These are phyloP conservation scores for Biscogniauxia sp. DNA, from an alignment of 2,329 filamentous ascomycete species.

Conservation along the genomic window DNA sequence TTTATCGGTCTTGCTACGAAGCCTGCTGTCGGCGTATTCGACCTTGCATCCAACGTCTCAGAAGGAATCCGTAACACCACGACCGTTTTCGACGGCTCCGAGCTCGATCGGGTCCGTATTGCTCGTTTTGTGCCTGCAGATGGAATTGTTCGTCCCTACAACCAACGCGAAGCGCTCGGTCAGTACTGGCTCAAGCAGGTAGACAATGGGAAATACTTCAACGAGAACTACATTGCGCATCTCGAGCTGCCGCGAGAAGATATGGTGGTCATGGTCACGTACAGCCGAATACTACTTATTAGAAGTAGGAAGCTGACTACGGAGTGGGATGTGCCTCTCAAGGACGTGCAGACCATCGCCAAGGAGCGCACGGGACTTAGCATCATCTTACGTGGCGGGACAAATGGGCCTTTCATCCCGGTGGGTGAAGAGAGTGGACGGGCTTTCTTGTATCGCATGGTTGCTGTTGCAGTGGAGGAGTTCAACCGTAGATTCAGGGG, in stretches of 20 bases:
- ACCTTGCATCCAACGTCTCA: slow-evolving; percentile 93
- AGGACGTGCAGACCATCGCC: slow-evolving; percentile 93
- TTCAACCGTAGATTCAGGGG: slow-evolving; percentile 61
- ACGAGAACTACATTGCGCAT: slow-evolving; percentile 96
- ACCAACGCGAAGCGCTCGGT: slow-evolving; percentile 88
- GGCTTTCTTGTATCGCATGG: slow-evolving; percentile 63
- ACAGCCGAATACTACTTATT: slow-evolving; percentile 83
- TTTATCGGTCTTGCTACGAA: slow-evolving; percentile 94
- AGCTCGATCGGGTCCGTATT: slow-evolving; percentile 90
- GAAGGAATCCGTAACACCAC: slow-evolving; percentile 98
- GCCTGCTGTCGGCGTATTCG: slow-evolving; percentile 92
- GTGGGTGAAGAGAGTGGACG: slow-evolving; percentile 80
- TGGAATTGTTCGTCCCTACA: slow-evolving; percentile 92
- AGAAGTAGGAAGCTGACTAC: slow-evolving; percentile 79
- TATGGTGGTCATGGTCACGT: slow-evolving; percentile 87
- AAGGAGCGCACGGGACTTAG: slow-evolving; percentile 96
- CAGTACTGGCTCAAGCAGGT: slow-evolving; percentile 99
- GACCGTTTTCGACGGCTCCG: slow-evolving; percentile 93
- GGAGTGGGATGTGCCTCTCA: slow-evolving; percentile 95
- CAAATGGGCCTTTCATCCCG: slow-evolving; percentile 91
- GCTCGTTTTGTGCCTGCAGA: slow-evolving; percentile 89
- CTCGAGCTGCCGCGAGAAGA: slow-evolving; percentile 87
- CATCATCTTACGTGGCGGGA: slow-evolving; percentile 81
- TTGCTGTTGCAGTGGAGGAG: slow-evolving; percentile 64
- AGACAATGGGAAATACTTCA: slow-evolving; percentile 96